Evolutionary conservation across 306 rosid species (phyloP), one percentile per base, ranked within the genome.

Genomic region (Adenanthera pavonina): DNA sequence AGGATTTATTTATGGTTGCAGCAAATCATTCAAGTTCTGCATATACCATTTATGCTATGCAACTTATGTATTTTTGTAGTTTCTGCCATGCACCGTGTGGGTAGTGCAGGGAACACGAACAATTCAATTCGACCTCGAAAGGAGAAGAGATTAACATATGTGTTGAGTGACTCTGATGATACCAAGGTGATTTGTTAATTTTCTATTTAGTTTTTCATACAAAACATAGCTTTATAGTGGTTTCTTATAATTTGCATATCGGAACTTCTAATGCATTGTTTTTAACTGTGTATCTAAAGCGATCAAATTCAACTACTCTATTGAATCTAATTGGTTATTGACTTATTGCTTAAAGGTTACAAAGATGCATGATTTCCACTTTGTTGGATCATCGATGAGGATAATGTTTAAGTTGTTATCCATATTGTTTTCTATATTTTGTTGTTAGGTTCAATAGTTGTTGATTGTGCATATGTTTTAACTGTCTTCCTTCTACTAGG

Each of bases 41-140:
- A 74, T 41, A 15, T 84, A 48, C 57, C 66, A 64, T 41, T 78
- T 65, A 81, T 56, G 46, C 51, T 41, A 70, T 54, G 59, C 43
- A n/a, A 69, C 75, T 81, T 40, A 64, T 78, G 64, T 41, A 56
- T 2, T 82, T 53, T 77, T 25, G 82, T 84, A 89, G 86, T 77
- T 84, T 92, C 85, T 72, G 92, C 93, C 48, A 95, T 95, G 99
- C 99, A 93, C 91, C 99, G 98, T 47, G 99, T 96, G 88, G 98
- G 94, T 79, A 96, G 99, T 82, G 88, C 97, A 11, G 96, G 98
- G 77, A 96, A 96, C 81, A 88, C 97, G 75, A 77, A 86, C 87
- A 91, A 85, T 83, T 93, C 99, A 72, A 84, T 82, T 81, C 98
- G 99, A 47, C 94, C 97, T 77, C 98, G 97, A 6, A 96, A 93